Base-by-base conservation (phyloP, 345 rosid genomes). In the Eucalyptus pauciflora region DNA sequence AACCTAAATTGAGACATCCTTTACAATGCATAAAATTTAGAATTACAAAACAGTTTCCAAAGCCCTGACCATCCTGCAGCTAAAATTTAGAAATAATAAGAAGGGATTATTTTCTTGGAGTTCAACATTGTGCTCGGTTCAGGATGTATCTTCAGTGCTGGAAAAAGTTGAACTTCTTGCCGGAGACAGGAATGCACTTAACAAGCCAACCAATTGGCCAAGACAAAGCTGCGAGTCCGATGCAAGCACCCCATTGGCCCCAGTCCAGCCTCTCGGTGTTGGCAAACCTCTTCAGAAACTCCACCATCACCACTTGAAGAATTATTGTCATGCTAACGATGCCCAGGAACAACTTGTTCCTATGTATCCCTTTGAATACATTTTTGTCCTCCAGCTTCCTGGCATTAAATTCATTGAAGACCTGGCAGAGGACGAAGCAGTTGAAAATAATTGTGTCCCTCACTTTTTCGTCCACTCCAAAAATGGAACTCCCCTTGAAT, bases 141-240 rank as follows among this genome's bases (percentile, higher is more conserved):
- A 76, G 48, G 29, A 20, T 0, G 8, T 13, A 10, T 11, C 48
- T 76, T 41, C 29, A 20, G 48, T 0, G 0, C 15, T 0, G 3
- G 5, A 76, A 0, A n/a, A 76, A 37, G 5, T 33, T 33, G 15
- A 41, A 76, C 8, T 37, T 41, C 24, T 76, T 76, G 14, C 48
- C 81, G 1, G 96, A 94, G 49, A 97, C 94, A 2, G 96, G 97
- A 25, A 96, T 86, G 89, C 85, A 93, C 92, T 96, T 97, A 88
- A 95, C 94, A 29, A 89, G 48, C 94, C 94, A 95, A 24, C 95
- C 97, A 45, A 95, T 95, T 0, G 98, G 98, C 99, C 99, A 96
- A 0, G 98, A 92, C 8, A 90, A 83, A 17, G 94, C 94, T 25
- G 95, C 98, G 4, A 94, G 80, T 12, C 90, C 95, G 4, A 96